Conservation (phyloP, 2,329 filamentous ascomycete species). For the Graphilbum fragrans region DNA sequence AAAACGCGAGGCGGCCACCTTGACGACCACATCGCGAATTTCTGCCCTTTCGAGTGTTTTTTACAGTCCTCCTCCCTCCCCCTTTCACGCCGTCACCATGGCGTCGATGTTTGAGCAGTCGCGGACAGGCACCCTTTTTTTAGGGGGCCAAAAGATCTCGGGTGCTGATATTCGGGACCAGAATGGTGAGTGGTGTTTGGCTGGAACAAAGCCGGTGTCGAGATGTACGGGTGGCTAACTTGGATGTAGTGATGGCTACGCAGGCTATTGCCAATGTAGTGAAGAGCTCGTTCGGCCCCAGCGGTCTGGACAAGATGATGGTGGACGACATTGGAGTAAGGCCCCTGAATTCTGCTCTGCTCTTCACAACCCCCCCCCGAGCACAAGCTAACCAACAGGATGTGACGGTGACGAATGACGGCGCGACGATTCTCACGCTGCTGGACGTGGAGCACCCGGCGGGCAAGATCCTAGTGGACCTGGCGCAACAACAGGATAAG, state of each 20-base stretch:
- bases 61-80: not conserved
- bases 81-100: slow-evolving; percentile 42
- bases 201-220: not conserved
- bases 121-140: slow-evolving; percentile 89
- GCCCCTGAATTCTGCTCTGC: too few species aligned
- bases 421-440: slow-evolving; percentile 88
- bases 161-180: slow-evolving; percentile 94
- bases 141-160: slow-evolving; percentile 95
- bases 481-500: slow-evolving; percentile 97
- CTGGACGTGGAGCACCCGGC: slow-evolving; percentile 96
- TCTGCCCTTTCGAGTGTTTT: not conserved
- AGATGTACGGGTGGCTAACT: not conserved
- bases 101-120: slow-evolving; percentile 93
- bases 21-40: not conserved
- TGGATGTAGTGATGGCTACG: slow-evolving; percentile 64
- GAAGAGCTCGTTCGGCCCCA: slow-evolving; percentile 96
- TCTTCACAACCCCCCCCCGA: not conserved
- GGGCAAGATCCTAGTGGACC: slow-evolving; percentile 93
- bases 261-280: slow-evolving; percentile 98
- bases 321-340: slow-evolving; percentile 94
- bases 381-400: slow-evolving; percentile 51
- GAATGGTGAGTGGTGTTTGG: slow-evolving; percentile 49
- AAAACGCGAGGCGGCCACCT: not conserved
- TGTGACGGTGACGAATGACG: slow-evolving; percentile 97
- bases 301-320: slow-evolving; percentile 99